Evolutionary conservation across 2,329 filamentous ascomycete genomes (phyloP).

Genomic region (Trichophyton equinum): DNA sequence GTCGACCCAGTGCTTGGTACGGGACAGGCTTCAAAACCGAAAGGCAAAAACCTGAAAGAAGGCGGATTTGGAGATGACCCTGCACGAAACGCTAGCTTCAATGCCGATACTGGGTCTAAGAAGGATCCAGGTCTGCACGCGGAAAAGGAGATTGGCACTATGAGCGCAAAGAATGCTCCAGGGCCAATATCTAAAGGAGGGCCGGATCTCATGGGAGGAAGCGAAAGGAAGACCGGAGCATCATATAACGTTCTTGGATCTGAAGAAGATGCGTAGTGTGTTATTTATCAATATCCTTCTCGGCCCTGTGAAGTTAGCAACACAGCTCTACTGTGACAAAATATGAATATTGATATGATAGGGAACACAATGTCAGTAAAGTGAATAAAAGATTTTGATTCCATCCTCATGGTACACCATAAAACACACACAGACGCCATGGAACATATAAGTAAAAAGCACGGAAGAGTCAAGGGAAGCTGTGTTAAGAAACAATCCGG

Average conservation of each 20-base stretch:
- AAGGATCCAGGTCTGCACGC: slow-evolving; percentile 45
- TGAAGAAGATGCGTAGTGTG: slow-evolving; percentile 11
- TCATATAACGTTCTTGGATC: slow-evolving; percentile 13
- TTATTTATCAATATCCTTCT: not conserved
- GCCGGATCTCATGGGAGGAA: not conserved
- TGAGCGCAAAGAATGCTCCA: slow-evolving; percentile 18
- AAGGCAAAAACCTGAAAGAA: slow-evolving; percentile 41
- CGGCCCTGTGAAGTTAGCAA: not conserved
- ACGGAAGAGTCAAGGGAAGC: not conserved
- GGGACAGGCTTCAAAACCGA: slow-evolving; percentile 29
- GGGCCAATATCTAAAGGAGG: slow-evolving; percentile 12
- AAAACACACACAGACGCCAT: slow-evolving; percentile 4
- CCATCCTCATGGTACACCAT: slow-evolving; percentile 5
- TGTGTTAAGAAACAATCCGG: not conserved
- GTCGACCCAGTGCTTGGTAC: slow-evolving; percentile 24
- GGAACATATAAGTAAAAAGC: not conserved
- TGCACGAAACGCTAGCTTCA: slow-evolving; percentile 40
- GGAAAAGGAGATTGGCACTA: slow-evolving; percentile 25
- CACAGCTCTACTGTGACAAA: not conserved
- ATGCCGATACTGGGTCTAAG: slow-evolving; percentile 40
- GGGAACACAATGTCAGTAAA: not conserved
- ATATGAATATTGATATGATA: not conserved
- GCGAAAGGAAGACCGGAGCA: slow-evolving; percentile 9
- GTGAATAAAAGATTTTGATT: slow-evolving; percentile 3
- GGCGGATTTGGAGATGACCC: slow-evolving; percentile 33